These are phyloP conservation scores for Candida sp. DNA, from an alignment of 1,139 yeast genomes.

Conservation along the genomic window DNA sequence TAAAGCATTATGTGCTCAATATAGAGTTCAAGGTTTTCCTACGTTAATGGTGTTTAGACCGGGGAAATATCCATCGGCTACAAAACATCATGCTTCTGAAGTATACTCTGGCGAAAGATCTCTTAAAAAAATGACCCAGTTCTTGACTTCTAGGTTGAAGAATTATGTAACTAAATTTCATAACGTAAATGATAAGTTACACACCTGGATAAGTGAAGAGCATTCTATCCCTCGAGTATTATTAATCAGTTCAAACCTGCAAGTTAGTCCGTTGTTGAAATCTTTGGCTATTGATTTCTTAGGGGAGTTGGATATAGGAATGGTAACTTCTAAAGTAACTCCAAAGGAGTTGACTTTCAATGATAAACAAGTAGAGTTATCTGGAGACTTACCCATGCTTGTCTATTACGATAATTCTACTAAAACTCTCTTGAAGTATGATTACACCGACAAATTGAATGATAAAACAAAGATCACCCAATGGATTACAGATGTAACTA, in stretches of 20 bases:
- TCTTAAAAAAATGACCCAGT: slow-evolving; percentile 55
- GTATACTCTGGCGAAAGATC: slow-evolving; percentile 68
- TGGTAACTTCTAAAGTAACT: slow-evolving; percentile 14
- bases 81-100: slow-evolving; percentile 54
- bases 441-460: slow-evolving; percentile 19
- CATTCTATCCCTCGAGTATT: slow-evolving; percentile 28
- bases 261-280: slow-evolving; percentile 62
- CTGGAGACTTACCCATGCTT: slow-evolving; percentile 26
- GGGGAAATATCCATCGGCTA: slow-evolving; percentile 44
- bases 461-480: slow-evolving; percentile 29
- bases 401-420: slow-evolving; percentile 22
- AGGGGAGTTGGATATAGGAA: slow-evolving; percentile 25
- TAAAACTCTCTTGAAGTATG: slow-evolving; percentile 18
- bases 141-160: slow-evolving; percentile 60
- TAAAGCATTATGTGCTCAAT: slow-evolving; percentile 64
- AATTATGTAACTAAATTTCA: slow-evolving; percentile 62
- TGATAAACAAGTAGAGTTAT: slow-evolving; percentile 19
- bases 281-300: slow-evolving; percentile 76
- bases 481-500: slow-evolving; percentile 31
- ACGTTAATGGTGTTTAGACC: slow-evolving; percentile 81
- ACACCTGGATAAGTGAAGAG: slow-evolving; percentile 24
- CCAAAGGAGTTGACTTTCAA: slow-evolving; percentile 13
- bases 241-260: slow-evolving; percentile 43
- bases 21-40: slow-evolving; percentile 75
- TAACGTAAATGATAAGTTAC: slow-evolving; percentile 18